These are phyloP conservation scores for Podosphaera xanthii DNA, from an alignment of 2,329 filamentous ascomycete genomes.

Conservation along the genomic window DNA sequence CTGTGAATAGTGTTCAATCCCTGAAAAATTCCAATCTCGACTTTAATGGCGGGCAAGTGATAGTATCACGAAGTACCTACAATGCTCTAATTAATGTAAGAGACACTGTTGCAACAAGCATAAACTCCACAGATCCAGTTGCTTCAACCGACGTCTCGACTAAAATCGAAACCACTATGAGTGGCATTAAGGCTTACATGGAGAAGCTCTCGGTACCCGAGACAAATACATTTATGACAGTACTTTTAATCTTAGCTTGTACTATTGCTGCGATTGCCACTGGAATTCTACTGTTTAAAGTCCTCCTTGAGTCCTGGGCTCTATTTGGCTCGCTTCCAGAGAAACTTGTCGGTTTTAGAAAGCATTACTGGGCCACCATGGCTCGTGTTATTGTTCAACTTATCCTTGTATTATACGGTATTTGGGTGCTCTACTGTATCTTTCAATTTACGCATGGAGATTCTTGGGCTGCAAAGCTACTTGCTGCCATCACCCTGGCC, in stretches of 20 bases:
- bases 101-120: conserved; percentile 25
- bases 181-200: conserved; percentile 62
- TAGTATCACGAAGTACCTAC: not conserved
- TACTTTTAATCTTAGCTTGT: conserved; percentile 72
- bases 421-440: conserved; percentile 89
- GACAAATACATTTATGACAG: conserved; percentile 89
- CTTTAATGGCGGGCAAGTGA: conserved; percentile 17
- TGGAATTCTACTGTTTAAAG: conserved; percentile 71
- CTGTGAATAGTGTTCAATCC: conserved; percentile 49
- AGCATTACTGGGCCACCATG: conserved; percentile 89
- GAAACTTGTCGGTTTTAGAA: conserved; percentile 60
- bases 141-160: conserved; percentile 1
- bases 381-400: conserved; percentile 73
- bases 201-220: conserved; percentile 67
- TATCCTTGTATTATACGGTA: conserved; percentile 75
- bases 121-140: conserved; percentile 18
- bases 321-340: conserved; percentile 74
- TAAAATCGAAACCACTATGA: conserved; percentile 29
- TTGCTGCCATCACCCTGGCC: conserved; percentile 60
- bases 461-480: conserved; percentile 72
- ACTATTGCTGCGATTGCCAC: conserved; percentile 66
- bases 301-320: conserved; percentile 76
- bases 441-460: conserved; percentile 89
- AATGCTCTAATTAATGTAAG: conserved; percentile 29
- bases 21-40: conserved; percentile 55